phyloP scores from a whole-genome alignment of 164 flowering plant genomes.

The Litsea cubeba region DNA sequence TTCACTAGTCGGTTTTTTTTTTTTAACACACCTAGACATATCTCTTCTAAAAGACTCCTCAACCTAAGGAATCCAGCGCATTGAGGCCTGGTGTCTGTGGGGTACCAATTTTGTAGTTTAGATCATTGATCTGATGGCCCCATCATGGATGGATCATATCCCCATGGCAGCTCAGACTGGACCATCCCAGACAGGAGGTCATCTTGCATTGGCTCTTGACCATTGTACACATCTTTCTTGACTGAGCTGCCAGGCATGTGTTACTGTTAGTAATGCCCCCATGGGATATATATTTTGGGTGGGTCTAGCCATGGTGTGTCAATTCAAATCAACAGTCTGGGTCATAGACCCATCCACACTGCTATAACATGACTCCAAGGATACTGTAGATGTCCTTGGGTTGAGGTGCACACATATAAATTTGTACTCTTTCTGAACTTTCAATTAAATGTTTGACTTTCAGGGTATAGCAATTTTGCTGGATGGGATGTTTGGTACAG shows the following conservation, averaged over 20 bases:
- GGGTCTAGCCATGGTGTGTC: too few species aligned
- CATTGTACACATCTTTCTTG: too few species aligned
- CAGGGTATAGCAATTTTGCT: constrained; percentile 75
- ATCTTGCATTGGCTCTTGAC: too few species aligned
- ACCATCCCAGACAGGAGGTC: too few species aligned
- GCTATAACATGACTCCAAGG: background rate
- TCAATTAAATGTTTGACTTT: constrained; percentile 10
- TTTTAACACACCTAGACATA: too few species aligned
- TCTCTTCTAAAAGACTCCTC: too few species aligned
- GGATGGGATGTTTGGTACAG: constrained; percentile 74
- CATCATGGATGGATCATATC: background rate
- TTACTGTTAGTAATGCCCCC: too few species aligned
- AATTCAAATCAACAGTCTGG: too few species aligned
- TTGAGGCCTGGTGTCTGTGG: background rate
- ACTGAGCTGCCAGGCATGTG: too few species aligned
- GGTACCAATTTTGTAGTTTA: background rate
- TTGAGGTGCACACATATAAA: background rate
- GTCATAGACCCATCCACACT: too few species aligned
- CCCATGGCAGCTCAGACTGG: background rate
- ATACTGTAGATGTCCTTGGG: background rate
- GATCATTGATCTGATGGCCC: background rate
- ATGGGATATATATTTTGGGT: too few species aligned
- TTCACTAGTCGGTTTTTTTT: too few species aligned
- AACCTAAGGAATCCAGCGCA: background rate
- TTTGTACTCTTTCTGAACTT: background rate